These are phyloP conservation scores for Trichoderma afroharzianum DNA, from an alignment of 2,329 filamentous ascomycete species.

Conservation along the genomic window DNA sequence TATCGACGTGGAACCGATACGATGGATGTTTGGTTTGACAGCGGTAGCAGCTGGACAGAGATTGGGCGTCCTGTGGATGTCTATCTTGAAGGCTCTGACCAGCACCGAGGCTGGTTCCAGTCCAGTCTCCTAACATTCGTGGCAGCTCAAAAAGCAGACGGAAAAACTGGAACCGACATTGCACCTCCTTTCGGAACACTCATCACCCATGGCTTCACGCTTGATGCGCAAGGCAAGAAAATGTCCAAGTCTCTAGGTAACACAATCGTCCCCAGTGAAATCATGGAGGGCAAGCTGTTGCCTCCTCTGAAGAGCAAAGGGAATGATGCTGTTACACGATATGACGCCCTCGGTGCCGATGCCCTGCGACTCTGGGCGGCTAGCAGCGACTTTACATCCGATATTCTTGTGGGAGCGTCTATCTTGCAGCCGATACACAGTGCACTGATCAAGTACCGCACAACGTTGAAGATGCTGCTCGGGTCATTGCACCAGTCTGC, in stretches of 20 bases:
- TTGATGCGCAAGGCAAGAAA: constrained; percentile 87
- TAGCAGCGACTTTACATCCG: constrained; percentile 84
- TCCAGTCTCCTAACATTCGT: constrained; percentile 87
- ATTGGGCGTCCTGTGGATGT: constrained; percentile 65
- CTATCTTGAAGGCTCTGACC: constrained; percentile 91
- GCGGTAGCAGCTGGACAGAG: constrained; percentile 85
- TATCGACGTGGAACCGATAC: constrained; percentile 83
- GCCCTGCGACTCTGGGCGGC: constrained; percentile 88
- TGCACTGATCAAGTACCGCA: constrained; percentile 79
- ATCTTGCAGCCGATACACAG: constrained; percentile 75
- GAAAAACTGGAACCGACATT: constrained; percentile 26
- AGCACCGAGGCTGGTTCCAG: constrained; percentile 98
- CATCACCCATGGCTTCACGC: constrained; percentile 93
- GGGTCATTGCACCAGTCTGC: constrained; percentile 64
- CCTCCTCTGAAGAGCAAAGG: constrained; percentile 63
- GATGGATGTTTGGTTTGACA: constrained; percentile 99
- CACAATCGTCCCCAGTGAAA: constrained; percentile 72
- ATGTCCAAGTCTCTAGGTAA: constrained; percentile 99
- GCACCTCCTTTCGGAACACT: constrained; percentile 75
- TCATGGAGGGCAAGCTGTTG: constrained; percentile 79
- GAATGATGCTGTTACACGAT: constrained; percentile 42
- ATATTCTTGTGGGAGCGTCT: constrained; percentile 76
- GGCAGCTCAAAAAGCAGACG: constrained; percentile 52
- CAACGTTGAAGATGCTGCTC: constrained; percentile 85
- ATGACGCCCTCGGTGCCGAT: constrained; percentile 78